Percentiles rank a stretch among this genome's conserved stretches.
phyloP scores from a whole-genome alignment of 192 early-diverging fungal genomes.

The Backusella mclennaniae region DNA sequence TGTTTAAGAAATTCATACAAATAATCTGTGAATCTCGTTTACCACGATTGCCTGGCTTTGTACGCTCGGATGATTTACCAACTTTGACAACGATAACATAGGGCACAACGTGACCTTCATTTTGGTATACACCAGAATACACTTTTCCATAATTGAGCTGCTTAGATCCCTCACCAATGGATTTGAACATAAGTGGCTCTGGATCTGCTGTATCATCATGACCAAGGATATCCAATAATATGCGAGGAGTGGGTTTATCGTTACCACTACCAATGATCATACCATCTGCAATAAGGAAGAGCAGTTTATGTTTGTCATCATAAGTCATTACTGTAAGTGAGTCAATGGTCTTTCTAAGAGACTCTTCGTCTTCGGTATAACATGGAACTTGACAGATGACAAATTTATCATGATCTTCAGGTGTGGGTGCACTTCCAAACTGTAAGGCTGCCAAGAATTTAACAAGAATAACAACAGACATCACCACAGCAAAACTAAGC shows the following conservation, averaged over 20 bases:
- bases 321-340: constrained; percentile 70
- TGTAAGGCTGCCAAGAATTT: constrained; percentile 79
- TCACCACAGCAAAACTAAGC: constrained; percentile 69
- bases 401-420: constrained; percentile 73
- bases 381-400: constrained; percentile 81
- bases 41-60: constrained; percentile 80
- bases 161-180: constrained; percentile 73
- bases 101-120: constrained; percentile 72
- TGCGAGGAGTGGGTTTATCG: constrained; percentile 78
- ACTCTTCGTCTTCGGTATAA: constrained; percentile 82
- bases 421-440: constrained; percentile 60
- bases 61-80: constrained; percentile 65
- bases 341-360: constrained; percentile 70
- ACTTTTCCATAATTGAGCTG: constrained; percentile 83
- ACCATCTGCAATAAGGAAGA: constrained; percentile 79
- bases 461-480: constrained; percentile 73
- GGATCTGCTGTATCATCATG: constrained; percentile 49
- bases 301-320: constrained; percentile 79
- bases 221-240: constrained; percentile 77
- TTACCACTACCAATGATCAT: constrained; percentile 83
- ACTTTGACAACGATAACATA: constrained; percentile 82
- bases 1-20: constrained; percentile 79
- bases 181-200: constrained; percentile 70
- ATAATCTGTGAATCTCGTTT: constrained; percentile 88
- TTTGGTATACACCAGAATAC: constrained; percentile 78